Base-by-base conservation (phyloP, 108 stramenopile species). In the Cyclotella distinguenda region DNA sequence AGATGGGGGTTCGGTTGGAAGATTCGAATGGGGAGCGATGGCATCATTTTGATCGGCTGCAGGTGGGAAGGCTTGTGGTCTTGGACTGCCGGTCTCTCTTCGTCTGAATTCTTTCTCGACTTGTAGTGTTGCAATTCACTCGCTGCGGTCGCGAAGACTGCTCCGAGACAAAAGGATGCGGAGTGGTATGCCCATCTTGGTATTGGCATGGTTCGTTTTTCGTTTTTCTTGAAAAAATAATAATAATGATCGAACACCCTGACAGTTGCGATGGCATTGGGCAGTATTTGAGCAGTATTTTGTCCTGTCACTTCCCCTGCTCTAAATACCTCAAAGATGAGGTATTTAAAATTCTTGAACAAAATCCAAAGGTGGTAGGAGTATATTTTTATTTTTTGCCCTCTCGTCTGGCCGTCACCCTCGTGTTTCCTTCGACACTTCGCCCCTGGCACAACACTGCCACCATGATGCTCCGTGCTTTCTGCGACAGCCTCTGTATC, bases 1-100 rank as follows among this genome's bases (percentile, higher is more conserved):
- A 94, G 72, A 51, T 86, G 52, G 9, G 67, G 60, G 64, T 88
- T 88, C 22, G 86, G 89, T 34, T 74, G 74, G 57, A 79, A 86
- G 4, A 87, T 47, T 13, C 72, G 61, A 42, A 88, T 63, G 53
- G 89, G 88, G 1, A 60, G 33, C 0, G 25, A 60, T 31, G 79
- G 79, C 26, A 60, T 63, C 68, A 77, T 69, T 23, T 62, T 22
- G 45, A 42, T 62, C 16, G 58, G 27, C 2, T 48, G 21, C 9
- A 23, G 30, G 13, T 10, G n/a, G 9, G 0, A 23, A 6, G 7
- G 27, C 27, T 49, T 33, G 32, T 22, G 40, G 28, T 27, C 47
- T 13, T 13, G 23, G 27, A 4, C 7, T 27, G n/a, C 5, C 26
- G 5, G n/a, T 15, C 1, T 1, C 6, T 3, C 2, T 60, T 42